A percentile compares a stretch with the other conserved stretches of the same genome.
These are phyloP conservation scores for Boletus rubropictus DNA, from an alignment of 768 basidiomycete species.

Conservation along the genomic window DNA sequence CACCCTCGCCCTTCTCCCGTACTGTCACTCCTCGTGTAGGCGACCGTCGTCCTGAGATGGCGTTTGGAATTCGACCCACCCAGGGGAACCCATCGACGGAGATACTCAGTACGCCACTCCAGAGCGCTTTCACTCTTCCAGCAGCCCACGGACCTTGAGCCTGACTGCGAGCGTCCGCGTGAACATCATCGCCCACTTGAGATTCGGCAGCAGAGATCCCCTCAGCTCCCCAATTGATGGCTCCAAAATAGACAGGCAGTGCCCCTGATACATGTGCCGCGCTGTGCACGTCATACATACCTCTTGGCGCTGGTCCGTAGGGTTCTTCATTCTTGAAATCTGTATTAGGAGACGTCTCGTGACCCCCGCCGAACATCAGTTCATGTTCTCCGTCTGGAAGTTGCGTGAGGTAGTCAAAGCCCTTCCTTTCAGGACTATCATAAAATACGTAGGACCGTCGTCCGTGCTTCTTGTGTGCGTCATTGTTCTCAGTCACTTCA, in stretches of 20 bases:
- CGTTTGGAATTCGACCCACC: conserved; percentile 58
- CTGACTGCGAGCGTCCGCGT: conserved; percentile 9
- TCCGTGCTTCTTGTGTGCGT: conserved; percentile 28
- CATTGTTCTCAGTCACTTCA: background rate
- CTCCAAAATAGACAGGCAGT: conserved; percentile 51
- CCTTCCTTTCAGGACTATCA: conserved; percentile 32
- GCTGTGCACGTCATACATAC: conserved; percentile 32
- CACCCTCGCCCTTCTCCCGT: conserved; percentile 2
- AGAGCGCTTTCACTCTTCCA: conserved; percentile 49
- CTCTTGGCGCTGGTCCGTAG: conserved; percentile 26
- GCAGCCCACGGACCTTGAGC: conserved; percentile 29
- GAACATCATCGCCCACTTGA: conserved; percentile 5
- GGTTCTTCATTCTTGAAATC: conserved; percentile 1
- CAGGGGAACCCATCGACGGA: conserved; percentile 62
- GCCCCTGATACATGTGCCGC: conserved; percentile 43
- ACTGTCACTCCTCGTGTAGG: conserved; percentile 5
- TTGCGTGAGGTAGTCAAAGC: conserved; percentile 68
- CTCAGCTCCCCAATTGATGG: conserved; percentile 39
- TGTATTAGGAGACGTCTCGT: conserved; percentile 23
- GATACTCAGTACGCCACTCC: conserved; percentile 60
- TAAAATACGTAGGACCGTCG: conserved; percentile 56
- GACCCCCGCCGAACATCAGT: conserved; percentile 67
- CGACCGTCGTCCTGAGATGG: conserved; percentile 39
- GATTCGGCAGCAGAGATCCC: conserved; percentile 15
- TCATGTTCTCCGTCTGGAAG: conserved; percentile 40